phyloP scores from a whole-genome alignment of 768 basidiomycete genomes.

The Lactifluus echinatus region DNA sequence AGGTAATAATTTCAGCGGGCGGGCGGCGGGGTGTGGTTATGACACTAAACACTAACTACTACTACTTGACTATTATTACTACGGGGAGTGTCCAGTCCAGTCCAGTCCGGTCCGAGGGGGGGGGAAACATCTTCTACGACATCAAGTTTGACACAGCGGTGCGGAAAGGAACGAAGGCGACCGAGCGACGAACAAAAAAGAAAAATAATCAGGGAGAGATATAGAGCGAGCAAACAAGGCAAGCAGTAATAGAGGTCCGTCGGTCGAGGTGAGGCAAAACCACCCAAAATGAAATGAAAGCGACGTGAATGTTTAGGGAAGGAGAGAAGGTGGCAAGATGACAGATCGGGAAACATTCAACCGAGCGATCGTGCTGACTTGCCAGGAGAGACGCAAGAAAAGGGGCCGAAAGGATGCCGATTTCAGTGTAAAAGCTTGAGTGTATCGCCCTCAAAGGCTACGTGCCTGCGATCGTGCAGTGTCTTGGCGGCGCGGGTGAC shows the following conservation, averaged over 20 bases:
- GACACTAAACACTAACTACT: background rate
- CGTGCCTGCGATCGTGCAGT: slow-evolving; percentile 26
- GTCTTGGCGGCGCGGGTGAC: slow-evolving; percentile 34
- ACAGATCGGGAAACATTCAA: background rate
- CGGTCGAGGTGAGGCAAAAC: background rate
- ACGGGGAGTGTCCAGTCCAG: background rate
- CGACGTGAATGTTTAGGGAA: background rate
- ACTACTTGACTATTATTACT: background rate
- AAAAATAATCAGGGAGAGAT: background rate
- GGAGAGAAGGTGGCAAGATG: background rate
- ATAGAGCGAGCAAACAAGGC: background rate
- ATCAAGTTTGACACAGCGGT: background rate
- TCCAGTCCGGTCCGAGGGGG: background rate
- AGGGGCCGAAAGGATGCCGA: background rate
- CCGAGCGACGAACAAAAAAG: background rate
- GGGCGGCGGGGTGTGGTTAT: background rate
- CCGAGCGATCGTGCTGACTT: background rate
- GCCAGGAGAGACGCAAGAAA: background rate
- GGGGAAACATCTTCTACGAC: background rate
- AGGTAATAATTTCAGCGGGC: background rate
- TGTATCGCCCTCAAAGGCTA: slow-evolving; percentile 29
- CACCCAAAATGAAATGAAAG: background rate
- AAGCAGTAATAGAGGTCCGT: slow-evolving; percentile 4
- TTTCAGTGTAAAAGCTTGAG: slow-evolving; percentile 20
- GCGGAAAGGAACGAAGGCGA: background rate